Evolutionary conservation across 116 monocot species (phyloP).

Genomic region (Dioscorea cayenensis): DNA sequence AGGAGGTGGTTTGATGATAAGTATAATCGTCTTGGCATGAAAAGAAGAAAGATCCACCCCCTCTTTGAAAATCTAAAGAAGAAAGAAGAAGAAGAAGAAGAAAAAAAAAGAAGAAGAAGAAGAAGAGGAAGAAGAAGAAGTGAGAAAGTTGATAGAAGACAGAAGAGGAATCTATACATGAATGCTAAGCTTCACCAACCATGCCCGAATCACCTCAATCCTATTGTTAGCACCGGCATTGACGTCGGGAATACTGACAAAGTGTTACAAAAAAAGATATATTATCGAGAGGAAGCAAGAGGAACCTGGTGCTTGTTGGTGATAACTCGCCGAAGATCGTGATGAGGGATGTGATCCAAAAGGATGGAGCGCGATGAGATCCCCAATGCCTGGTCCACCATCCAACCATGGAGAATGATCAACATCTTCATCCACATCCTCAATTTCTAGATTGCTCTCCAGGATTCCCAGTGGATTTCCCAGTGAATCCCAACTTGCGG

Average conservation of each 20-base stretch:
- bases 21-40: too few species aligned
- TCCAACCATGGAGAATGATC: conserved; percentile 72
- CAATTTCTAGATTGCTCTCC: conserved; percentile 19
- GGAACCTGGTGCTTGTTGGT: conserved; percentile 83
- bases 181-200: conserved; percentile 42
- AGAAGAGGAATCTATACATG: conserved; percentile 44
- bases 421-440: conserved; percentile 64
- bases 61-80: too few species aligned
- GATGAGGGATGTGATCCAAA: conserved; percentile 41
- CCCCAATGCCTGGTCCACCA: conserved; percentile 75
- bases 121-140: too few species aligned
- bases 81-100: too few species aligned
- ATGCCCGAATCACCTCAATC: neutral
- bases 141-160: too few species aligned
- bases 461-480: conserved; percentile 44
- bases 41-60: too few species aligned
- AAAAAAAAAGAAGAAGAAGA: too few species aligned
- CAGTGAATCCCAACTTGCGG: conserved; percentile 19
- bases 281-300: conserved; percentile 40
- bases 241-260: conserved; percentile 28
- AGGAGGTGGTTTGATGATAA: too few species aligned
- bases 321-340: conserved; percentile 51
- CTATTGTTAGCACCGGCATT: neutral
- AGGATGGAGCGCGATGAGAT: conserved; percentile 31
- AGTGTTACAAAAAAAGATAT: too few species aligned